phyloP scores from a whole-genome alignment of 2,329 filamentous ascomycete species.

The Tolypocladium amazonense region DNA sequence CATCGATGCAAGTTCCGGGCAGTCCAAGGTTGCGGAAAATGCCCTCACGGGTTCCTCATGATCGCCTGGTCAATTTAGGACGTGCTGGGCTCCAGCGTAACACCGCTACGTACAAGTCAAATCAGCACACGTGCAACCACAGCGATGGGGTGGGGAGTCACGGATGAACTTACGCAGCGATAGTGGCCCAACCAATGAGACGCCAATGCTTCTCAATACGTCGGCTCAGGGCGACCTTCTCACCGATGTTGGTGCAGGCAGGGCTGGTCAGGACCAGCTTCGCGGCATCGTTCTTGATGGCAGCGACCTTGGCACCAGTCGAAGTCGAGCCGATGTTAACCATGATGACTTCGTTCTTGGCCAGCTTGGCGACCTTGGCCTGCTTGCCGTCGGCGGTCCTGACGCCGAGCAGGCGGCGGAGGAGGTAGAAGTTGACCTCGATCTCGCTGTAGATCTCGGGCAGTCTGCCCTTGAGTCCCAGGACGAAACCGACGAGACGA shows the following conservation, averaged over 20 bases:
- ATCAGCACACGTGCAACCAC: neutral
- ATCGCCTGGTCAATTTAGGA: conserved; percentile 18
- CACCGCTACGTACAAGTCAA: conserved; percentile 29
- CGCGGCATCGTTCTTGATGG: conserved; percentile 94
- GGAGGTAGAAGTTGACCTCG: conserved; percentile 98
- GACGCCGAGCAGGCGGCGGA: conserved; percentile 88
- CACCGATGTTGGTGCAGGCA: conserved; percentile 91
- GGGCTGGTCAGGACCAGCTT: conserved; percentile 89
- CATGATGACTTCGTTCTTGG: conserved; percentile 99
- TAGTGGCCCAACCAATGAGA: conserved; percentile 83
- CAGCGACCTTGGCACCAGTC: conserved; percentile 92
- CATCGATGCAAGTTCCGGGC: neutral
- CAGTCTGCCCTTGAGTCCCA: conserved; percentile 85
- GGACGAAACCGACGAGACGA: conserved; percentile 95
- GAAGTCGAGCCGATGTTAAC: conserved; percentile 98
- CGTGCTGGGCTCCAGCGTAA: conserved; percentile 41
- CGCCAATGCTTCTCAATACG: conserved; percentile 99
- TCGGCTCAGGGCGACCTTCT: conserved; percentile 93
- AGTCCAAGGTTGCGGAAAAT: neutral
- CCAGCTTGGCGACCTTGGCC: conserved; percentile 95
- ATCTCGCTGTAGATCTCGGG: conserved; percentile 97
- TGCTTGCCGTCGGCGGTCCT: conserved; percentile 98
- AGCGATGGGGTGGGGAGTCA: neutral
- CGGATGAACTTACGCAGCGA: conserved; percentile 48
- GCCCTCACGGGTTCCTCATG: neutral